Base-by-base conservation (phyloP, 306 rosid species). In the Quercus bicolor region DNA sequence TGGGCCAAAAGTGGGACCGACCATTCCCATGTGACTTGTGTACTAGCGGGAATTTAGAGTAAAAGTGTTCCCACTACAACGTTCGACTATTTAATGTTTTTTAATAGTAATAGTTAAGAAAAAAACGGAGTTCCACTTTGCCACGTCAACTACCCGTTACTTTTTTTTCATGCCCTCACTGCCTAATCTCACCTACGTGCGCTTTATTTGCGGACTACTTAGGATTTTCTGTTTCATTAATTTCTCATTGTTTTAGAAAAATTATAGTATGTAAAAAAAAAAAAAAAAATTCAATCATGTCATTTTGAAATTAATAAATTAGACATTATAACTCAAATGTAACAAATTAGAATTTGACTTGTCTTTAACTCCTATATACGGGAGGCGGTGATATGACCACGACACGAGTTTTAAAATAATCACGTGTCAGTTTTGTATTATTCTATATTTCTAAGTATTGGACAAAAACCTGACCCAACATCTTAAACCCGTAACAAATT, bases 121-220 rank as follows among this genome's bases (percentile, higher is more conserved):
- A 24, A 9, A 78, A 15, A 13, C 15, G 53, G 45, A 37, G 75
- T 3, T 43, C 56, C 33, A 20, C 23, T 37, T 10, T 21, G 82
- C 84, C 82, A 82, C 84, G 84, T 82, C 66, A 15, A 66, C 31
- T 56, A 7, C 77, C 68, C 84, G 81, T 85, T 85, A 71, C 85
- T 3, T 16, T 55, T 68, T 7, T 7, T 43, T 12, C 74, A 62
- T 21, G 55, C 74, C 29, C 55, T 9, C 40, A 20, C 34, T 70
- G n/a, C 70, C 70, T 40, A 65, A 16, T 10, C 7, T 52, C 34
- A 15, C 53, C 28, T 80, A 15, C 65, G 73, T 60, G 73, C 65
- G 21, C 77, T 80, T 80, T 79, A 45, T 72, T 79, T 56, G 33
- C 79, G 76, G 62, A 68, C 51, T 75, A n/a, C 19, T 66, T 19